phyloP scores from a whole-genome alignment of 192 early-diverging fungal genomes.

The Backusella tuberculispora region DNA sequence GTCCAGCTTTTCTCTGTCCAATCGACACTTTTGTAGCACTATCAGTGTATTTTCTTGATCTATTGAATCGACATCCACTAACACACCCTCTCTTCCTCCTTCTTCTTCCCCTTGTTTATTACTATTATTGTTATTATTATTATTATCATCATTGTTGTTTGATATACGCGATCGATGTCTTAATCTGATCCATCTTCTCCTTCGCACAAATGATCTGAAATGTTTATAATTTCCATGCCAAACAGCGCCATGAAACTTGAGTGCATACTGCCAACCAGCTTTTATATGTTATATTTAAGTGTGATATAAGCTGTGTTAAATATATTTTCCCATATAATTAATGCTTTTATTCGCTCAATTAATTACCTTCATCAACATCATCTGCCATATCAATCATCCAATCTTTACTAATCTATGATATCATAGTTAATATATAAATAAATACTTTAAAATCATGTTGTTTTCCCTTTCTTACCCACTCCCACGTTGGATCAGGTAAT shows the following conservation, averaged over 20 bases:
- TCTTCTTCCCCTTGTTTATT: neutral
- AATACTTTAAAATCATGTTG: neutral
- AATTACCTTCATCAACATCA: conserved; percentile 56
- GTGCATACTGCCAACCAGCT: conserved; percentile 60
- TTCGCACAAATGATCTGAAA: conserved; percentile 17
- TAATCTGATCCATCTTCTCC: conserved; percentile 23
- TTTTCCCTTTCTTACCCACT: conserved; percentile 47
- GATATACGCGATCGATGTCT: neutral
- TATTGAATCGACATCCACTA: neutral
- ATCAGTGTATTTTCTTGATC: neutral
- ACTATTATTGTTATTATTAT: neutral
- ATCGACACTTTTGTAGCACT: neutral
- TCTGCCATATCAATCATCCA: conserved; percentile 67
- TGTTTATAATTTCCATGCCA: conserved; percentile 60
- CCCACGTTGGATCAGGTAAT: conserved; percentile 59
- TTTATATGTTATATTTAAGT: conserved; percentile 10
- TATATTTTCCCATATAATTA: too few relatives aligned
- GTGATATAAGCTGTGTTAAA: too few relatives aligned
- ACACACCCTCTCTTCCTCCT: neutral
- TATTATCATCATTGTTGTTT: neutral
- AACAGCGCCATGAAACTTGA: conserved; percentile 50
- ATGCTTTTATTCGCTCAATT: too few relatives aligned
- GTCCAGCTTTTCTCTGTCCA: conserved; percentile 10
- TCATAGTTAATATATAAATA: neutral
- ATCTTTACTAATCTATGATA: conserved; percentile 43